A percentile compares a stretch with the other conserved stretches of the same genome.
Evolutionary conservation across 2,329 filamentous ascomycete species (phyloP).

Genomic region (Exophiala mesophila): DNA sequence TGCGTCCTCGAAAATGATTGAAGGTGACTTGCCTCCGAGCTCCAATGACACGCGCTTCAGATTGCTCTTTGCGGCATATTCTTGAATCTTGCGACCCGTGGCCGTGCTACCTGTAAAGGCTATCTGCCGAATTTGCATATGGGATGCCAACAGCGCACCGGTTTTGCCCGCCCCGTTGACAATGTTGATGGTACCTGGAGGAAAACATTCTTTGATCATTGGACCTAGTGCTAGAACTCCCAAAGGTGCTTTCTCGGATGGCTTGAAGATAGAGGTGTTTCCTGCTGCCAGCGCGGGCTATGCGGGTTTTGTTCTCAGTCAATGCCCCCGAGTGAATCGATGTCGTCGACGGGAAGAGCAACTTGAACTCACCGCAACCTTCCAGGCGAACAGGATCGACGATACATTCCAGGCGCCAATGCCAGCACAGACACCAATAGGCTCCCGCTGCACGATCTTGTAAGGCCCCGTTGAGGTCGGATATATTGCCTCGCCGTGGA

Average conservation of each 20-base stretch:
- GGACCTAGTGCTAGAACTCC: constrained; percentile 57
- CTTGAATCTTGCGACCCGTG: constrained; percentile 51
- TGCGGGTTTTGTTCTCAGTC: too few relatives aligned
- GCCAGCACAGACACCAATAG: constrained; percentile 72
- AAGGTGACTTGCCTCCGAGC: constrained; percentile 39
- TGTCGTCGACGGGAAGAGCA: too few relatives aligned
- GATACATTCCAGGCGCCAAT: constrained; percentile 89
- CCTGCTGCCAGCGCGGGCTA: constrained; percentile 51
- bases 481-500: constrained; percentile 79
- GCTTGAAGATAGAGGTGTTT: constrained; percentile 54
- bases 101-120: constrained; percentile 72
- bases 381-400: constrained; percentile 50
- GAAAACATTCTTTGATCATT: constrained; percentile 68
- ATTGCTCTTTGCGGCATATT: constrained; percentile 37
- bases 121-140: constrained; percentile 67
- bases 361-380: too few relatives aligned
- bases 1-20: constrained; percentile 42
- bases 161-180: constrained; percentile 66
- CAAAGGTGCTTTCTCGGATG: constrained; percentile 55
- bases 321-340: too few relatives aligned
- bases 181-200: constrained; percentile 72
- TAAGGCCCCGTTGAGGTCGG: constrained; percentile 73
- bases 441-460: constrained; percentile 57
- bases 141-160: constrained; percentile 62
- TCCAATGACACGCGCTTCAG: constrained; percentile 59